phyloP scores from a whole-genome alignment of 2,329 filamentous ascomycete genomes.

The Bipolaris cookei region DNA sequence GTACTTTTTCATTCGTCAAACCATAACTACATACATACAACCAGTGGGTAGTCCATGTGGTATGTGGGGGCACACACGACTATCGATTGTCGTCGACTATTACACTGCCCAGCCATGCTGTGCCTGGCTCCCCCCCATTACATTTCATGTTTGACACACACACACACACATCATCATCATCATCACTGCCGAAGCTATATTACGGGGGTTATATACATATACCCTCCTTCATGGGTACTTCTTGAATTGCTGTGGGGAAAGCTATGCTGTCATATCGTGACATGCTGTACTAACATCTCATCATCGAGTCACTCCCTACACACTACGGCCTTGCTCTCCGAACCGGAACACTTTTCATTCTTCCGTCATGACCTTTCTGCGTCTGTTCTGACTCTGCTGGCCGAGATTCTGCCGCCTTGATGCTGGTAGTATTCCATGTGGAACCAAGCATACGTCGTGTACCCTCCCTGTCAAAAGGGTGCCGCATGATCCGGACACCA shows the following conservation, averaged over 20 bases:
- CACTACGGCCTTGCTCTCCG: conserved; percentile 1
- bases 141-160: not conserved
- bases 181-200: conserved; percentile 8
- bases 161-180: not conserved
- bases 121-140: conserved; percentile 2
- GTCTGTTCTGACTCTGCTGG: conserved; percentile 2
- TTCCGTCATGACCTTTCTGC: not conserved
- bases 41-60: not conserved
- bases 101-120: conserved; percentile 2
- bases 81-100: not conserved
- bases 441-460: conserved; percentile 22
- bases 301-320: not conserved
- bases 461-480: conserved; percentile 21
- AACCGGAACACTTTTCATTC: not conserved
- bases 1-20: not conserved
- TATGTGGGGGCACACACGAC: conserved; percentile 4
- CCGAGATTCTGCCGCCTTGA: conserved; percentile 20
- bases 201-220: conserved; percentile 1
- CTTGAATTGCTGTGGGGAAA: not conserved
- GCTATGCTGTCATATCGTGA: conserved; percentile 7
- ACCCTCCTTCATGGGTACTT: not conserved
- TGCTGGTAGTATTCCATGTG: conserved; percentile 23
- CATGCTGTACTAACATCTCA: conserved; percentile 2
- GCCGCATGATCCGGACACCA: conserved; percentile 13
- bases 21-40: not conserved